Evolutionary conservation across 352 stramenopile genomes (phyloP).

Genomic region (Phytophthora pisi): DNA sequence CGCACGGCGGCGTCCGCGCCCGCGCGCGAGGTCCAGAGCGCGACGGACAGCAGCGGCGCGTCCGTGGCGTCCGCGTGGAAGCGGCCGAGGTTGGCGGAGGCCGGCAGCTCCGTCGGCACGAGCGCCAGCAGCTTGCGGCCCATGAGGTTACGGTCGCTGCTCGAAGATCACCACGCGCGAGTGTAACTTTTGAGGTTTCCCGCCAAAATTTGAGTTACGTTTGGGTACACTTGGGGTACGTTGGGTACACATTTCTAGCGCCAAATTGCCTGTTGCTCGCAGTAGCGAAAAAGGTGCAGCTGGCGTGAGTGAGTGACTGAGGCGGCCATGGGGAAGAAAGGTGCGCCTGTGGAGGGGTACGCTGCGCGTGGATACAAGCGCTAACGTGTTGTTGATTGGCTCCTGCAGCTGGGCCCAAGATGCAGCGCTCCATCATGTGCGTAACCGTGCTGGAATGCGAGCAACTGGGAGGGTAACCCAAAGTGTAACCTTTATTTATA

Average conservation of each 20-base stretch:
- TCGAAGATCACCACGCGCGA: background rate
- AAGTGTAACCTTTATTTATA: background rate
- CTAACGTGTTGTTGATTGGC: background rate
- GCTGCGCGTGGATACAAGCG: background rate
- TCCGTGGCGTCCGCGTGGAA: conserved; percentile 75
- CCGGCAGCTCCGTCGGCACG: conserved; percentile 45
- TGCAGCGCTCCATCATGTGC: conserved; percentile 74
- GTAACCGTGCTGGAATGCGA: background rate
- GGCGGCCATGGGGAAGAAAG: conserved; percentile 40
- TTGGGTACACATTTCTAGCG: conserved; percentile 4
- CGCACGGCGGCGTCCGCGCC: background rate
- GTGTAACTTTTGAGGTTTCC: background rate
- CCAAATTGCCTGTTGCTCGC: background rate
- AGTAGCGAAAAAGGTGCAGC: conserved; percentile 1
- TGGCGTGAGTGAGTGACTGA: background rate
- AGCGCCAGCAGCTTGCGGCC: conserved; percentile 56
- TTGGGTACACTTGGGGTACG: conserved; percentile 6
- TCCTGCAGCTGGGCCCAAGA: conserved; percentile 25
- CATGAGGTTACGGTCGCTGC: conserved; percentile 19
- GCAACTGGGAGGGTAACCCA: background rate
- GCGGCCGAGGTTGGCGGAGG: conserved; percentile 48
- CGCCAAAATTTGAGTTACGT: background rate
- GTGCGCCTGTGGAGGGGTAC: conserved; percentile 3
- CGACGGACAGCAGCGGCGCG: conserved; percentile 50
- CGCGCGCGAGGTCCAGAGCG: conserved; percentile 48